phyloP scores from a whole-genome alignment of 352 stramenopile genomes.

The Globisporangium canariense region DNA sequence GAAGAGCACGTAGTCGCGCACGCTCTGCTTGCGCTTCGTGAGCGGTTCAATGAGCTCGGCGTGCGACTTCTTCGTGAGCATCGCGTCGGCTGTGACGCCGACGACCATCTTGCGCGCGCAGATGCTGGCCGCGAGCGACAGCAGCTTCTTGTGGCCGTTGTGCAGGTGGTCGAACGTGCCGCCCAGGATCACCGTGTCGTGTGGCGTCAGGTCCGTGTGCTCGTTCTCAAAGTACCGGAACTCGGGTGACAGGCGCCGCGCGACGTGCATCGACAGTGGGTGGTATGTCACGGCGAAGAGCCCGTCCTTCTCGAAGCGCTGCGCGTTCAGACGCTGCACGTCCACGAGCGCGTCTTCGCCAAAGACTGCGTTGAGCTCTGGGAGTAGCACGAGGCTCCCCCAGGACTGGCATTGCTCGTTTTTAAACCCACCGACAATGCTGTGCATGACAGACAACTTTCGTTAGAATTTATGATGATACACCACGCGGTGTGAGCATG shows the following conservation, averaged over 20 bases:
- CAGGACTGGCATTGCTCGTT: constrained; percentile 31
- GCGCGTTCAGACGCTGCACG: constrained; percentile 60
- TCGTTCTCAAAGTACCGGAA: constrained; percentile 80
- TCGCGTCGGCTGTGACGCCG: constrained; percentile 74
- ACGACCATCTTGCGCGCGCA: constrained; percentile 52
- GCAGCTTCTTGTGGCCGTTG: constrained; percentile 90
- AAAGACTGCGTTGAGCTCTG: constrained; percentile 68
- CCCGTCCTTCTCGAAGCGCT: constrained; percentile 54
- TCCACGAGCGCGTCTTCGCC: constrained; percentile 55
- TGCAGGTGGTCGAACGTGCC: constrained; percentile 91
- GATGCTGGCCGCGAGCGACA: constrained; percentile 71
- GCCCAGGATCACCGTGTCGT: constrained; percentile 67
- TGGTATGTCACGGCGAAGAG: constrained; percentile 64
- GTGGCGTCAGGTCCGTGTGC: constrained; percentile 43
- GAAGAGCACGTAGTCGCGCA: constrained; percentile 56
- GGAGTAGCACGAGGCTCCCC: constrained; percentile 57
- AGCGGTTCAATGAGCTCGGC: constrained; percentile 69
- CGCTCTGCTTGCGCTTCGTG: constrained; percentile 45
- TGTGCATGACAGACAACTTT: constrained; percentile 5
- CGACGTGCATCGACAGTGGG: constrained; percentile 48
- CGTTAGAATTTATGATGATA: too few relatives aligned
- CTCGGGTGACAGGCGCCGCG: constrained; percentile 41
- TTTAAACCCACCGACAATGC: constrained; percentile 39
- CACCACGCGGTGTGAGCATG: not conserved
- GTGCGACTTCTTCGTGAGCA: constrained; percentile 79